Evolutionary conservation across 148 eudicot species (phyloP).

Genomic region (Salicornia ramosissima): DNA sequence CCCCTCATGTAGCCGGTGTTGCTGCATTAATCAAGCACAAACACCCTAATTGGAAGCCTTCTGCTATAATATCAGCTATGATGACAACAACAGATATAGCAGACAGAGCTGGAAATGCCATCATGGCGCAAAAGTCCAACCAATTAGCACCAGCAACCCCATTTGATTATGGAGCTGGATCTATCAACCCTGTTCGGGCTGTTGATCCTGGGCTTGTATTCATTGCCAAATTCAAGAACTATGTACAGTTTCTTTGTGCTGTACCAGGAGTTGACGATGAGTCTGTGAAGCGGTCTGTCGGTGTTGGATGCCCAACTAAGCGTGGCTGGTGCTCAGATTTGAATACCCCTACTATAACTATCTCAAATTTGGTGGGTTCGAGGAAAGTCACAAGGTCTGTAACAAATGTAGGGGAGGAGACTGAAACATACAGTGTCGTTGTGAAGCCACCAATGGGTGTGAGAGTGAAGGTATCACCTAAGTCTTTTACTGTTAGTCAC

Average conservation of each 20-base stretch:
- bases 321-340: conserved; percentile 57
- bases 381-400: conserved; percentile 50
- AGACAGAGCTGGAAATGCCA: conserved; percentile 38
- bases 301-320: conserved; percentile 39
- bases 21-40: conserved; percentile 64
- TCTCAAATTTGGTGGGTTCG: conserved; percentile 54
- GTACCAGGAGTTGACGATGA: conserved; percentile 61
- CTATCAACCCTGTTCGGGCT: conserved; percentile 46
- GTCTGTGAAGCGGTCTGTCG: conserved; percentile 49
- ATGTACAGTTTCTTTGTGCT: conserved; percentile 50
- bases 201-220: conserved; percentile 60
- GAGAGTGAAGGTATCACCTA: conserved; percentile 38
- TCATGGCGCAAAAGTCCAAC: conserved; percentile 45
- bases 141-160: conserved; percentile 48
- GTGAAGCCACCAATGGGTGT: conserved; percentile 50
- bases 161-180: conserved; percentile 57
- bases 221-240: conserved; percentile 37
- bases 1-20: conserved; percentile 60
- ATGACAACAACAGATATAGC: conserved; percentile 55
- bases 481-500: conserved; percentile 29
- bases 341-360: conserved; percentile 47
- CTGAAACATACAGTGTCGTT: conserved; percentile 42
- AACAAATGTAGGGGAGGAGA: conserved; percentile 41
- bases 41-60: conserved; percentile 56
- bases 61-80: conserved; percentile 57